These are phyloP conservation scores for Penicillium vulpinum DNA, from an alignment of 2,329 filamentous ascomycete genomes.

Conservation along the genomic window DNA sequence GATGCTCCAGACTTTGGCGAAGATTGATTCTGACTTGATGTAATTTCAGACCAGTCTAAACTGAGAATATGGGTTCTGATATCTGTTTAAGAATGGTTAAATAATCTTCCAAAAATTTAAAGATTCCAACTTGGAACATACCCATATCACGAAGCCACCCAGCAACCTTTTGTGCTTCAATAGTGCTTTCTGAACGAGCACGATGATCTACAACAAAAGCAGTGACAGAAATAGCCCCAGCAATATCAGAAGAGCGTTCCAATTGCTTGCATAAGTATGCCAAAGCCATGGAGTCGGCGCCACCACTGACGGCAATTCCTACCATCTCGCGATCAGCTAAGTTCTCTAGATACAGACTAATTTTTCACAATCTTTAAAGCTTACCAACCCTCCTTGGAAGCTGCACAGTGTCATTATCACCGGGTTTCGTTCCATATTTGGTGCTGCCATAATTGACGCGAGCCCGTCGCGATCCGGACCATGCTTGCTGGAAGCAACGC, in stretches of 20 bases:
- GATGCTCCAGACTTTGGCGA: background rate
- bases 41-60: slow-evolving; percentile 53
- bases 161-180: slow-evolving; percentile 56
- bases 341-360: background rate
- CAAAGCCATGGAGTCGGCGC: slow-evolving; percentile 96
- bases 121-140: slow-evolving; percentile 25
- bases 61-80: slow-evolving; percentile 38
- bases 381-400: slow-evolving; percentile 32
- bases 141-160: slow-evolving; percentile 47
- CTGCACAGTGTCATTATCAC: slow-evolving; percentile 9
- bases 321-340: slow-evolving; percentile 1
- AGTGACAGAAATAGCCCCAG: slow-evolving; percentile 39
- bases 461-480: slow-evolving; percentile 10
- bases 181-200: slow-evolving; percentile 54
- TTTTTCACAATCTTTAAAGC: slow-evolving; percentile 2
- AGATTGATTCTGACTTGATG: background rate
- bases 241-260: slow-evolving; percentile 32
- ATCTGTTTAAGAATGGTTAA: slow-evolving; percentile 24
- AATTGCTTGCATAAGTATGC: slow-evolving; percentile 67
- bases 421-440: slow-evolving; percentile 6
- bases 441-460: slow-evolving; percentile 5
- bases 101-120: background rate
- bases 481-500: slow-evolving; percentile 12
- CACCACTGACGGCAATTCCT: slow-evolving; percentile 85
- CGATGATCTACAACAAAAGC: slow-evolving; percentile 64